These are phyloP conservation scores for Pleodorina starrii DNA, from an alignment of 139 green algal species.

Conservation along the genomic window DNA sequence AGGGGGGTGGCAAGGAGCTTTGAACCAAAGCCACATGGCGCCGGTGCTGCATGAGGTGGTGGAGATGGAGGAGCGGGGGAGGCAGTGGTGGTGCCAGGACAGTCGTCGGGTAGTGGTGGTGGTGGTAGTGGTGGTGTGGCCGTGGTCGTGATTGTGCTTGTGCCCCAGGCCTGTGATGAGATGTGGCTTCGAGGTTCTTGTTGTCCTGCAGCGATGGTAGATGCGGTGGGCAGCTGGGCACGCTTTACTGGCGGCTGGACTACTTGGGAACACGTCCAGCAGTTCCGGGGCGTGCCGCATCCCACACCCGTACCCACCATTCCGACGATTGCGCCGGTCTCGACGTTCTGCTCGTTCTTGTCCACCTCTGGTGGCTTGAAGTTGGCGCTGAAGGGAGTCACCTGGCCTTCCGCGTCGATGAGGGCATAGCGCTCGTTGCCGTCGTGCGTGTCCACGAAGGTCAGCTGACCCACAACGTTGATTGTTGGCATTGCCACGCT, in stretches of 20 bases:
- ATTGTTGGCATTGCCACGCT: not conserved
- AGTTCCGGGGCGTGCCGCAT: not conserved
- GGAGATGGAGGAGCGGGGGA: too few relatives aligned
- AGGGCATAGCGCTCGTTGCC: not conserved
- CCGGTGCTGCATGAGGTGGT: too few relatives aligned
- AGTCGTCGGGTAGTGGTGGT: not conserved
- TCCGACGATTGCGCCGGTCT: not conserved
- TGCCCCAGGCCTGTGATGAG: too few relatives aligned
- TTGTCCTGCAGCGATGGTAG: not conserved
- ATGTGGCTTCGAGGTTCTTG: too few relatives aligned
- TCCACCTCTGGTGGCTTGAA: not conserved
- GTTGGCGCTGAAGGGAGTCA: not conserved
- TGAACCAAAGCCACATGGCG: too few relatives aligned
- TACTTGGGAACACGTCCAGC: not conserved
- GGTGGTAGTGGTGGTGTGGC: not conserved
- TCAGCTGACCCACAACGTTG: not conserved
- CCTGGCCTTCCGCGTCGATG: not conserved
- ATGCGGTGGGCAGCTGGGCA: not conserved
- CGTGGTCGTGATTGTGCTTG: not conserved
- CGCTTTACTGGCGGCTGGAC: not conserved
- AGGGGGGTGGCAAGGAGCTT: too few relatives aligned
- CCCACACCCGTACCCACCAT: not conserved
- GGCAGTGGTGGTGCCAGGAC: too few relatives aligned
- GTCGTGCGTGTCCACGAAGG: not conserved
- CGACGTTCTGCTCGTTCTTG: not conserved